phyloP scores from a whole-genome alignment of 192 early-diverging fungal genomes.

The Podila verticillata region DNA sequence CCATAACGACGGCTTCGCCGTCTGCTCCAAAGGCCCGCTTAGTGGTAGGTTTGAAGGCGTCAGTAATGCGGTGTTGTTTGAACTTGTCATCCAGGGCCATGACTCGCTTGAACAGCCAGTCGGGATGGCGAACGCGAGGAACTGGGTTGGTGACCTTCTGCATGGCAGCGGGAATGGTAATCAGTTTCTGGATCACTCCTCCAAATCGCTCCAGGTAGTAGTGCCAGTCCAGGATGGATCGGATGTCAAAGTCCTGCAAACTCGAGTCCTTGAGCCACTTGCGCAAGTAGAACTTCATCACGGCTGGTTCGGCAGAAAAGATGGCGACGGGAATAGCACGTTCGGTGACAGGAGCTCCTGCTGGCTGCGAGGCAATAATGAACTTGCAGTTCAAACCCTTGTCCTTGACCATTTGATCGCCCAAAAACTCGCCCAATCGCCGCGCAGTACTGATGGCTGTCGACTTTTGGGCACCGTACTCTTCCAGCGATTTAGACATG shows the following conservation, averaged over 20 bases:
- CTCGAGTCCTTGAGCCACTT: constrained; percentile 91
- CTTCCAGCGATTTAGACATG: constrained; percentile 94
- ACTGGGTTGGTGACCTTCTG: constrained; percentile 95
- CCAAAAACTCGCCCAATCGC: constrained; percentile 95
- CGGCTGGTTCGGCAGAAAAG: constrained; percentile 83
- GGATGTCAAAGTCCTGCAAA: constrained; percentile 84
- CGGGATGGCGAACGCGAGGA: constrained; percentile 91
- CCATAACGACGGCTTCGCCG: constrained; percentile 30
- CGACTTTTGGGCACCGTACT: constrained; percentile 94
- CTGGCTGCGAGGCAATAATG: constrained; percentile 88
- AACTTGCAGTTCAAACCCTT: constrained; percentile 96
- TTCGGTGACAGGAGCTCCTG: constrained; percentile 87
- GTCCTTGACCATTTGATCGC: constrained; percentile 98
- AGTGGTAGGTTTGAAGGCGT: constrained; percentile 74
- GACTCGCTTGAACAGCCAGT: constrained; percentile 92
- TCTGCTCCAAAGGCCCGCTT: constrained; percentile 36
- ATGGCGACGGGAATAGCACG: constrained; percentile 96
- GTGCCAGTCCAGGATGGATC: constrained; percentile 94
- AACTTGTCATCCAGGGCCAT: constrained; percentile 79
- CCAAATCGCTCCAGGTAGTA: constrained; percentile 98
- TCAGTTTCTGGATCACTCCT: constrained; percentile 94
- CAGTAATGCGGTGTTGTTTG: constrained; percentile 87
- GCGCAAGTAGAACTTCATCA: constrained; percentile 83
- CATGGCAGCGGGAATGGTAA: constrained; percentile 98
- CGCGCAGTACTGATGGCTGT: constrained; percentile 96